These are phyloP conservation scores for Colletotrichum coccodes DNA, from an alignment of 2,329 filamentous ascomycete species.

Conservation along the genomic window DNA sequence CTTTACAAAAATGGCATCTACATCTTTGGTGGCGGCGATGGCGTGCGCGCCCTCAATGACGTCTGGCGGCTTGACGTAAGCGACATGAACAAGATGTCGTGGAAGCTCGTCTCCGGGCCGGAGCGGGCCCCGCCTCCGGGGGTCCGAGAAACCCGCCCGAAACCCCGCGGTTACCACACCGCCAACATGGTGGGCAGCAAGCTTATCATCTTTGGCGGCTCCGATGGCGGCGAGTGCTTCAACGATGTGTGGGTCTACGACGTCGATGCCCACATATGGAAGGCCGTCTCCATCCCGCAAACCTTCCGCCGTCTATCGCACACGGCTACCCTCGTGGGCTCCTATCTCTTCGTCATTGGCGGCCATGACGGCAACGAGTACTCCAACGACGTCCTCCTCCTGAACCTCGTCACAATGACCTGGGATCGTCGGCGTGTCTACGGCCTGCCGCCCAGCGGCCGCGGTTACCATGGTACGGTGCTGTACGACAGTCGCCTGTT, in stretches of 20 bases:
- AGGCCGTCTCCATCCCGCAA: conserved; percentile 65
- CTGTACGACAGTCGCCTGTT: conserved; percentile 73
- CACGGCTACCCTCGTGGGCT: conserved; percentile 75
- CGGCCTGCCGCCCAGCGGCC: conserved; percentile 68
- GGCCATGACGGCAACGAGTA: conserved; percentile 78
- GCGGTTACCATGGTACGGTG: conserved; percentile 75
- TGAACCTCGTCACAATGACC: conserved; percentile 79
- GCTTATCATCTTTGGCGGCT: conserved; percentile 77
- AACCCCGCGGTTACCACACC: conserved; percentile 76
- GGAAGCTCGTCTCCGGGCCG: conserved; percentile 69
- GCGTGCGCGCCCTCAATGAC: conserved; percentile 76
- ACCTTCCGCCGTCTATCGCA: conserved; percentile 75
- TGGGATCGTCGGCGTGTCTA: conserved; percentile 76
- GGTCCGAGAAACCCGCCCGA: conserved; percentile 59
- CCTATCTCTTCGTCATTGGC: conserved; percentile 76
- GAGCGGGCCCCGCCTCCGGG: conserved; percentile 41
- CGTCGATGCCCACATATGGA: conserved; percentile 70
- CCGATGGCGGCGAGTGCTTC: conserved; percentile 77
- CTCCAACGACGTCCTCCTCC: conserved; percentile 73
- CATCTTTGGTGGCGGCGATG: conserved; percentile 77
- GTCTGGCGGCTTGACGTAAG: conserved; percentile 78
- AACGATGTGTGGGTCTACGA: conserved; percentile 80
- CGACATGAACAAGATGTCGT: conserved; percentile 74
- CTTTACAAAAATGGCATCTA: conserved; percentile 78
- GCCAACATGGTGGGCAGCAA: conserved; percentile 79